Conservation (phyloP, 1,139 yeast species). For the Debaryomyces udenii region DNA sequence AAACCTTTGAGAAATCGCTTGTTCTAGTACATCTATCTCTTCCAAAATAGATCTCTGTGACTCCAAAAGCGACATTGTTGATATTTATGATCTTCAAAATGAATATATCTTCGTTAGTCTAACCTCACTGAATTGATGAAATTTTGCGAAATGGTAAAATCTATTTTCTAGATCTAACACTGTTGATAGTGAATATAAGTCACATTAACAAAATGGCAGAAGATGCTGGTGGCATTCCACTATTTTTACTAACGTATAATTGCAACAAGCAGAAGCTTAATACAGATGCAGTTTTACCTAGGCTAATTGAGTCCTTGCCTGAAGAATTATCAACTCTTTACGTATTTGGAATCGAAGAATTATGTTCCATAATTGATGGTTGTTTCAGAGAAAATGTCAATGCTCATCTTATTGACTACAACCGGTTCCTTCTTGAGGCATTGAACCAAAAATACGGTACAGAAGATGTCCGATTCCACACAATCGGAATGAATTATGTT, state of each 20-base stretch:
- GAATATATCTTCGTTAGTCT: neutral
- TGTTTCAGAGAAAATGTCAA: conserved; percentile 47
- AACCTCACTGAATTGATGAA: neutral
- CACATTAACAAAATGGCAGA: neutral
- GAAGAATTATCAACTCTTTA: conserved; percentile 45
- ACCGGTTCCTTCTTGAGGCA: conserved; percentile 42
- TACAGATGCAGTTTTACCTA: conserved; percentile 26
- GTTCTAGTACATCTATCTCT: conserved; percentile 40
- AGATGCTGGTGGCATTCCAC: conserved; percentile 14
- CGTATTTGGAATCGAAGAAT: conserved; percentile 77
- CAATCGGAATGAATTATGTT: conserved; percentile 48
- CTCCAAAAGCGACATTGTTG: conserved; percentile 37
- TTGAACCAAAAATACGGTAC: conserved; percentile 37
- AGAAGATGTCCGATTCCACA: conserved; percentile 38
- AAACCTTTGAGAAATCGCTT: conserved; percentile 34
- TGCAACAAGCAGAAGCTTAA: conserved; percentile 35
- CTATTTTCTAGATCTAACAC: neutral
- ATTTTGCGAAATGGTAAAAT: neutral
- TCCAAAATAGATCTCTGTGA: conserved; percentile 39
- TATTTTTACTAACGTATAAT: conserved; percentile 45
- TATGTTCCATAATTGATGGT: conserved; percentile 67
- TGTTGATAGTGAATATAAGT: neutral
- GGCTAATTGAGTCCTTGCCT: conserved; percentile 34
- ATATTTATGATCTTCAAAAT: too few relatives aligned
- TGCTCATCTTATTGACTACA: conserved; percentile 42